Base-by-base conservation (phyloP, 805 yeast genomes). In the Wickerhamiella kazuoi region DNA sequence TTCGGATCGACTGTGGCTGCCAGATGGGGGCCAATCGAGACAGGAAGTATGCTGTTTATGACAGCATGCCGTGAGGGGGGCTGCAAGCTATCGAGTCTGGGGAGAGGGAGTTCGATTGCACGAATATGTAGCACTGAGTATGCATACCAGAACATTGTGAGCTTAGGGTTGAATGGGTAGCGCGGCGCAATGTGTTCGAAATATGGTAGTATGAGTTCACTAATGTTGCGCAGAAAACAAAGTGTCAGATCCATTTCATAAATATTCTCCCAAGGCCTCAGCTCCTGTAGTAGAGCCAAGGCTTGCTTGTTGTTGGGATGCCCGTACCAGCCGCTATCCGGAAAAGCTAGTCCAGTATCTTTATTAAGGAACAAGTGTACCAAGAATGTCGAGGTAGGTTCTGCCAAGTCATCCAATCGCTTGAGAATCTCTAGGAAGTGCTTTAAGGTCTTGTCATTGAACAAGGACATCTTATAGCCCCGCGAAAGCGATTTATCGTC, bases 261-360 rank as follows among this genome's bases (percentile, higher is more conserved):
- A 16, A 67, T 68, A 44, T 79, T 77, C 45, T 79, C 84, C 81
- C 93, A 76, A 1, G 95, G 94, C 49, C 79, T 81, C 50, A 86
- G 62, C 23, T 65, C 61, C 6, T 73, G 72, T 18, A 84, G 52
- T 4, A 81, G 56, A 2, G 75, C 68, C 49, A 72, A 75, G 3
- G 82, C 57, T 21, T 78, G 60, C 51, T 75, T 76, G 55, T 87
- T 84, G 50, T 78, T 69, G 24, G 79, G 62, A 11, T 39, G 43
- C 8, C 36, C 46, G 13, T 39, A 35, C 35, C 47, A 50, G 3
- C 52, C 59, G 14, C 39, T 43, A 30, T 55, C 59, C 6, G 45
- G 43, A 33, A 55, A 59, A 17, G 44, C 44, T 7, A 62, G 46
- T 2, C 67, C 65, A 23, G 43, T 38, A 1, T 41, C 46, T 3